Evolutionary conservation across 306 rosid genomes (phyloP).

Genomic region (Quercus variabilis): DNA sequence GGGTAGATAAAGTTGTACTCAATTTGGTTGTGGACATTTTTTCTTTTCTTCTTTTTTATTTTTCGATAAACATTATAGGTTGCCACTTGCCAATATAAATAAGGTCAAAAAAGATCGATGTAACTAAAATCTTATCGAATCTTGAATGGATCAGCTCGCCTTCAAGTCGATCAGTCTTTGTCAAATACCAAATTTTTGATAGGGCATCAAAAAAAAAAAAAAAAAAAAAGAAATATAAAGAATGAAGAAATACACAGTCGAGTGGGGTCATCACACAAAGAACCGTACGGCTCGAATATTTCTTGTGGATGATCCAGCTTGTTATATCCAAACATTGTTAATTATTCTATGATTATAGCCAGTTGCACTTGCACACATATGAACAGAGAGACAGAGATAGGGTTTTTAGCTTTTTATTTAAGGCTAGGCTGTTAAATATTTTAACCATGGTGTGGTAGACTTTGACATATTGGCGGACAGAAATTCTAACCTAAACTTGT

Average conservation of each 20-base stretch:
- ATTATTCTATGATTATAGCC: background rate
- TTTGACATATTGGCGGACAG: slow-evolving; percentile 51
- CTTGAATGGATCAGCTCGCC: background rate
- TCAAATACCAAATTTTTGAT: background rate
- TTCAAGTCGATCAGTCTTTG: background rate
- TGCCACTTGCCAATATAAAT: too few relatives aligned
- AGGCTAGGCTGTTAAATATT: too few relatives aligned
- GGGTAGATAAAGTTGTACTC: too few relatives aligned
- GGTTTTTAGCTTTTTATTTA: background rate
- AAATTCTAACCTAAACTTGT: slow-evolving; percentile 38
- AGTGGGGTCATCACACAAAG: background rate
- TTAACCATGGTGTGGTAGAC: slow-evolving; percentile 33
- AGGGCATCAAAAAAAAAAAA: background rate
- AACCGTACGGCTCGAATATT: background rate
- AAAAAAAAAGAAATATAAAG: background rate
- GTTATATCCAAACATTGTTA: background rate
- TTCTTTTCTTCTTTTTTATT: too few relatives aligned
- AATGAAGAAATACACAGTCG: background rate
- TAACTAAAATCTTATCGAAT: background rate
- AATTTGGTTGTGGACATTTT: too few relatives aligned
- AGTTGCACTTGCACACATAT: background rate
- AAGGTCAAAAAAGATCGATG: background rate
- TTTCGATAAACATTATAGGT: too few relatives aligned
- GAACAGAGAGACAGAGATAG: background rate
- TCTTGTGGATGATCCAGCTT: background rate